Percentiles rank a stretch among this genome's conserved stretches.
Evolutionary conservation across 2,329 filamentous ascomycete species (phyloP).

Genomic region (Triangularia setosa): DNA sequence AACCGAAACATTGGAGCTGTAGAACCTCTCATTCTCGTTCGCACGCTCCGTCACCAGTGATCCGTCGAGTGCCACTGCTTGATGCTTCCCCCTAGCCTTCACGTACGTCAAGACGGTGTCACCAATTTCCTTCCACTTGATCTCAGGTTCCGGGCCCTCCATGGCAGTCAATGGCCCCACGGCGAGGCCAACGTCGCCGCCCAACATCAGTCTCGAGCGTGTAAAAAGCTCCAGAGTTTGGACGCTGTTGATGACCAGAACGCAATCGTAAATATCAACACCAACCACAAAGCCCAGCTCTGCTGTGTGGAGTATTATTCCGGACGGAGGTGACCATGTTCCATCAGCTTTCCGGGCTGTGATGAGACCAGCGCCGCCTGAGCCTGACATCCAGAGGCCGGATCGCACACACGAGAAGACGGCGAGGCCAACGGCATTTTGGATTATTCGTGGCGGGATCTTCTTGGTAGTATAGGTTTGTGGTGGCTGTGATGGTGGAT

Average conservation of each 20-base stretch:
- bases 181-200: slow-evolving; percentile 72
- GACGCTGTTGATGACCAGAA: slow-evolving; percentile 86
- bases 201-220: slow-evolving; percentile 72
- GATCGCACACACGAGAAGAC: slow-evolving; percentile 96
- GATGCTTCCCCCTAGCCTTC: slow-evolving; percentile 54
- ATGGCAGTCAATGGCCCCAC: slow-evolving; percentile 66
- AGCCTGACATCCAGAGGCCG: slow-evolving; percentile 86
- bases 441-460: slow-evolving; percentile 81
- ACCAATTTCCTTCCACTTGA: slow-evolving; percentile 49
- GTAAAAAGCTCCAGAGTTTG: slow-evolving; percentile 82
- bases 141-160: slow-evolving; percentile 49
- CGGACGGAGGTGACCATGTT: slow-evolving; percentile 86
- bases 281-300: slow-evolving; percentile 86
- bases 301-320: slow-evolving; percentile 84
- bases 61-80: slow-evolving; percentile 52
- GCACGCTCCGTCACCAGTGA: slow-evolving; percentile 54
- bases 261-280: slow-evolving; percentile 93
- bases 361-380: slow-evolving; percentile 83
- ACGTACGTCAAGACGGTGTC: slow-evolving; percentile 57
- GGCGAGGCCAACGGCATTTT: slow-evolving; percentile 83
- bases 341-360: slow-evolving; percentile 81
- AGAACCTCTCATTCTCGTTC: slow-evolving; percentile 60
- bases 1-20: slow-evolving; percentile 46
- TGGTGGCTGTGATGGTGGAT: slow-evolving; percentile 43
- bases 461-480: slow-evolving; percentile 61